A percentile compares a stretch with the other conserved stretches of the same genome.
Conservation (phyloP, 495 filamentous ascomycete genomes). For the Talaromyces proteolyticus region DNA sequence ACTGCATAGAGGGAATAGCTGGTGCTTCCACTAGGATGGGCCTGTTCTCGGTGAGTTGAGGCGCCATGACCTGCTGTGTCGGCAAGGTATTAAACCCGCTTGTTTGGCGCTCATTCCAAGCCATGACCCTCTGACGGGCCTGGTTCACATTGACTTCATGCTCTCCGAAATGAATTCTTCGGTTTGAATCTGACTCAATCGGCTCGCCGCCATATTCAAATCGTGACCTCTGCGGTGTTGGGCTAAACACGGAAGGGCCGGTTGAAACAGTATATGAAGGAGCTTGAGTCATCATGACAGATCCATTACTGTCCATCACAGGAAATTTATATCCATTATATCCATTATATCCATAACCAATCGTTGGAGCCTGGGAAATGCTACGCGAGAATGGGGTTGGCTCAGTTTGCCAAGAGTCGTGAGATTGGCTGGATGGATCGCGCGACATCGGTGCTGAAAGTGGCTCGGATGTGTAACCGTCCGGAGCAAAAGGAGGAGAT, state of each 20-base stretch:
- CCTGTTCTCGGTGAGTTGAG: slow-evolving; percentile 16
- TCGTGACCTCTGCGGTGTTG: slow-evolving; percentile 15
- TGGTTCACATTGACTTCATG: slow-evolving; percentile 28
- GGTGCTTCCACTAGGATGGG: slow-evolving; percentile 3
- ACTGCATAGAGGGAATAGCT: background rate
- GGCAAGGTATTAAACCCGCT: slow-evolving; percentile 8
- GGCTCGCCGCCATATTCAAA: background rate
- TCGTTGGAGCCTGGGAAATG: background rate
- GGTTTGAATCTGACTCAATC: background rate
- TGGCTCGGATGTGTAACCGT: slow-evolving; percentile 21
- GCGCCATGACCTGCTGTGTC: slow-evolving; percentile 14
- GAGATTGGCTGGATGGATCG: slow-evolving; percentile 25
- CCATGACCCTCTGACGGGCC: slow-evolving; percentile 14
- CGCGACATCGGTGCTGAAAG: slow-evolving; percentile 26
- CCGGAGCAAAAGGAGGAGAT: slow-evolving; percentile 12
- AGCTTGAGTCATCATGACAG: background rate
- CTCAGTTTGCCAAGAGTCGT: slow-evolving; percentile 35
- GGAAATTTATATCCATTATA: slow-evolving; percentile 28
- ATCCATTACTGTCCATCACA: no score
- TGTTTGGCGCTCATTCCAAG: background rate
- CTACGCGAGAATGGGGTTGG: slow-evolving; percentile 11
- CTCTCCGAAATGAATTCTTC: slow-evolving; percentile 16
- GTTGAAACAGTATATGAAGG: background rate
- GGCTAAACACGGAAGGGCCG: slow-evolving; percentile 15
- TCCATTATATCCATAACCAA: slow-evolving; percentile 26